Base-by-base conservation (phyloP, 1,284 basidiomycete genomes). In the Sporisorium iseilematis-ciliati region DNA sequence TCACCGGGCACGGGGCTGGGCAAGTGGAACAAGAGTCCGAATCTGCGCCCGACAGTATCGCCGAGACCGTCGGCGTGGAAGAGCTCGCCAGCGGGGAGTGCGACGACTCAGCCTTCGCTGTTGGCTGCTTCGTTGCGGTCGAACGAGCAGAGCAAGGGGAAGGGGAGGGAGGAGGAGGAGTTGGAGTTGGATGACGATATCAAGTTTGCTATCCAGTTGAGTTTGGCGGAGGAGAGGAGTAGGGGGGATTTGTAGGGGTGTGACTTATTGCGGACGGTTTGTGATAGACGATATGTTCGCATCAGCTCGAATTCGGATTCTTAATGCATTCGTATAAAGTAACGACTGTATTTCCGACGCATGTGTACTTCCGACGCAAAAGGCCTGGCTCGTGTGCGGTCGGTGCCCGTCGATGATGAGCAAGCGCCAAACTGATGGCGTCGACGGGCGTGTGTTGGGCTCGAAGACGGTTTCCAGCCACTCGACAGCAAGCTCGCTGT, bases 161-260 rank as follows among this genome's bases (percentile, higher is more conserved):
- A 52, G 48, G 51, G 40, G 7, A 49, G 25, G 50, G 26, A 7
- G 4, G 40, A 42, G 40, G 54, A 43, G 26, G 49, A 55, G n/a
- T n/a, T n/a, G 2, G 65, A 75, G 12, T 43, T 68, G 54, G 80
- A 84, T 23, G 77, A 79, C 11, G 82, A 82, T 25, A 49, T 82
- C n/a, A 49, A 59, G 1, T 73, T 77, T 18, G 82, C 80, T 1
- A 68, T 84, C 29, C 80, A 80, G 57, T 60, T 82, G 8, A 82
- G 81, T 38, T 50, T 84, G 20, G 77, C 79, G 12, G 82, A 84
- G 46, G 67, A 82, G 46, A 43, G 70, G 25, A 42, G 18, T 42
- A 10, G 46, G 20, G 38, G 25, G 4, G 64, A 66, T 8, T 8
- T 25, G 38, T 52, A 40, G n/a, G 11, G 7, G 7, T n/a, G n/a